Percentiles rank a stretch among this genome's conserved stretches.
Conservation (phyloP, 1,284 basidiomycete species). For the Fomitopsis betulina region DNA sequence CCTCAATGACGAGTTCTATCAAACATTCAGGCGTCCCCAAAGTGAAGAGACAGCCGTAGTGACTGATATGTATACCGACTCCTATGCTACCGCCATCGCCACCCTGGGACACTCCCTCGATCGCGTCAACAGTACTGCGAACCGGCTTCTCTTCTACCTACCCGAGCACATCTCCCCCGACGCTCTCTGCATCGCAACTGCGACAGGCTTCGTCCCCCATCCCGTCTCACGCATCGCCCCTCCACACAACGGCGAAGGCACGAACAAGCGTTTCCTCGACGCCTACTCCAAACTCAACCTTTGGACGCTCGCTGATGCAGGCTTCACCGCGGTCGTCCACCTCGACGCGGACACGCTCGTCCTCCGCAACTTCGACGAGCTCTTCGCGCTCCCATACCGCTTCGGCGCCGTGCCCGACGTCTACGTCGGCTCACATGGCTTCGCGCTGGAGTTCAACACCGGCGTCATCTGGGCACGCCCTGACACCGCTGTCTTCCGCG, state of each 20-base stretch:
- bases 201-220: slow-evolving; percentile 36
- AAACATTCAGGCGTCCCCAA: slow-evolving; percentile 1
- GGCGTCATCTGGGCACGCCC: slow-evolving; percentile 37
- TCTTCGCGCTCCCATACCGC: slow-evolving; percentile 37
- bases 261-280: slow-evolving; percentile 34
- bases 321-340: slow-evolving; percentile 33
- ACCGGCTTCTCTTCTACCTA: slow-evolving; percentile 35
- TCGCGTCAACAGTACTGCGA: slow-evolving; percentile 30
- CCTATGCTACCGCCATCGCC: slow-evolving; percentile 36
- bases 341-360: slow-evolving; percentile 43
- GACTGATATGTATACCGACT: slow-evolving; percentile 38
- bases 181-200: slow-evolving; percentile 36
- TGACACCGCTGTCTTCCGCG: slow-evolving; percentile 25
- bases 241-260: slow-evolving; percentile 30
- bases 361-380: slow-evolving; percentile 40
- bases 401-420: slow-evolving; percentile 42
- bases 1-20: slow-evolving; percentile 4
- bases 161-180: slow-evolving; percentile 33
- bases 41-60: slow-evolving; percentile 32
- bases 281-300: slow-evolving; percentile 42
- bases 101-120: slow-evolving; percentile 40
- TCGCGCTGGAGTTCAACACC: slow-evolving; percentile 36
- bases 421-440: slow-evolving; percentile 30
- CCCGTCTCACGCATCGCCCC: slow-evolving; percentile 34
- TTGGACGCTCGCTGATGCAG: slow-evolving; percentile 34